These are phyloP conservation scores for Tricholoma matsutake DNA, from an alignment of 768 basidiomycete genomes.

Conservation along the genomic window DNA sequence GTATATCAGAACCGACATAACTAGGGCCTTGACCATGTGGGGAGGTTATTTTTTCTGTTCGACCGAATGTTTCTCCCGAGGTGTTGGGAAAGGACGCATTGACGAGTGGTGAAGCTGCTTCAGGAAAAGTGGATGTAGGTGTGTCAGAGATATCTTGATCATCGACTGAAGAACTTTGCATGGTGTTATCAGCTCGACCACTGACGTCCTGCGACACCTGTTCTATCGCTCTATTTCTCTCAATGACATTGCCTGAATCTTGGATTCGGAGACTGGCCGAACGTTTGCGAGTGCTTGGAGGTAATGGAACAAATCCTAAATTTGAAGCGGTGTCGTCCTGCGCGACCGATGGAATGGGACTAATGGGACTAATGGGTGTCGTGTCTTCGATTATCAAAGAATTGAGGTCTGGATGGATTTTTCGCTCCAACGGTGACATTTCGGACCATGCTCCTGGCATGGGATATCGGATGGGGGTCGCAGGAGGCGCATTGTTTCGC, in stretches of 20 bases:
- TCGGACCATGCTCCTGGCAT: not conserved
- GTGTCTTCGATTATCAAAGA: constrained; percentile 23
- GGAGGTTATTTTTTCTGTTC: not conserved
- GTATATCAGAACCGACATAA: not conserved
- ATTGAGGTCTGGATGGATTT: constrained; percentile 39
- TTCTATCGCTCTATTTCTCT: not conserved
- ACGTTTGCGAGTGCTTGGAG: constrained; percentile 13
- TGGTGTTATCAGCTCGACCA: not conserved
- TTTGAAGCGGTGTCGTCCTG: not conserved
- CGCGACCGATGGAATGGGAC: not conserved
- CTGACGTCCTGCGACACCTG: not conserved
- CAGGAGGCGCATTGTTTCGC: not conserved
- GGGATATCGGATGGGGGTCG: not conserved
- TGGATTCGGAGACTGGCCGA: constrained; percentile 5
- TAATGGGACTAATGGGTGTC: constrained; percentile 5
- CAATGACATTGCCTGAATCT: not conserved
- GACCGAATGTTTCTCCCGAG: constrained; percentile 18
- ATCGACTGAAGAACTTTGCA: not conserved
- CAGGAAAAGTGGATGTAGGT: not conserved
- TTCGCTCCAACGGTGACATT: constrained; percentile 20
- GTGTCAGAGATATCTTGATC: not conserved
- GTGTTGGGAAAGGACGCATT: constrained; percentile 5
- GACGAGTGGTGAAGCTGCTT: not conserved
- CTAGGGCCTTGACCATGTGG: not conserved
- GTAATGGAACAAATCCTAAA: constrained; percentile 8